Evolutionary conservation across 129 eudicot species (phyloP).

Genomic region (Tagetes patula): DNA sequence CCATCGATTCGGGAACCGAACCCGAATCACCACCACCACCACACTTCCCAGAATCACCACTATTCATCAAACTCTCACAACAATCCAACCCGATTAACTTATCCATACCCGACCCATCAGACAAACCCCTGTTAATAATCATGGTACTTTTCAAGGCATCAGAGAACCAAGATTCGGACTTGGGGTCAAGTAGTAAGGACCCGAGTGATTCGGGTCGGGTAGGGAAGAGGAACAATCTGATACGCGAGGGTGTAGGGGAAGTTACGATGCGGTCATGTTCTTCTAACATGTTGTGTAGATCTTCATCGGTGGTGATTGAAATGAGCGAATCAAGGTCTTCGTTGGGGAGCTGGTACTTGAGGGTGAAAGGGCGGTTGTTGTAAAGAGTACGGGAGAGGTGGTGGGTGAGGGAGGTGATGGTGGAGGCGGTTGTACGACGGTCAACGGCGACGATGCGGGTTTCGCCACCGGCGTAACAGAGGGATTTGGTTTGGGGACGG

Average conservation of each 20-base stretch:
- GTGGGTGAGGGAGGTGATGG: conserved; percentile 45
- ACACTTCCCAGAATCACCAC: conserved; percentile 36
- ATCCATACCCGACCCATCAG: conserved; percentile 49
- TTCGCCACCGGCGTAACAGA: conserved; percentile 79
- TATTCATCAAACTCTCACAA: conserved; percentile 37
- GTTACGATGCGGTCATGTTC: conserved; percentile 58
- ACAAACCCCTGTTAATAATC: conserved; percentile 53
- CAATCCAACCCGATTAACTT: conserved; percentile 36
- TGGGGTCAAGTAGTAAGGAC: conserved; percentile 56
- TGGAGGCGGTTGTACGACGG: conserved; percentile 61
- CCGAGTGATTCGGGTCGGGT: conserved; percentile 50
- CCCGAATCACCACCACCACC: conserved; percentile 39
- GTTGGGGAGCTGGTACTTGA: conserved; percentile 78
- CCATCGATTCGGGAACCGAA: conserved; percentile 62
- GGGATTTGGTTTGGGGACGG: conserved; percentile 72
- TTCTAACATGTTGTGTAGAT: conserved; percentile 70
- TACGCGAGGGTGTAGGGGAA: conserved; percentile 49
- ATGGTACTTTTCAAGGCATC: conserved; percentile 70
- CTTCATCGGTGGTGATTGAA: conserved; percentile 73
- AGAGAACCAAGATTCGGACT: conserved; percentile 69
- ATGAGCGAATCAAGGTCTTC: conserved; percentile 77
- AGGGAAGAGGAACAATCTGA: conserved; percentile 69
- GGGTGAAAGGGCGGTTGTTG: conserved; percentile 56
- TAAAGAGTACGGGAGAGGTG: conserved; percentile 57
- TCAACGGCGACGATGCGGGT: conserved; percentile 86